A percentile compares a stretch with the other conserved stretches of the same genome.
These are phyloP conservation scores for Apiospora arundinis DNA, from an alignment of 2,329 filamentous ascomycete genomes.

Conservation along the genomic window DNA sequence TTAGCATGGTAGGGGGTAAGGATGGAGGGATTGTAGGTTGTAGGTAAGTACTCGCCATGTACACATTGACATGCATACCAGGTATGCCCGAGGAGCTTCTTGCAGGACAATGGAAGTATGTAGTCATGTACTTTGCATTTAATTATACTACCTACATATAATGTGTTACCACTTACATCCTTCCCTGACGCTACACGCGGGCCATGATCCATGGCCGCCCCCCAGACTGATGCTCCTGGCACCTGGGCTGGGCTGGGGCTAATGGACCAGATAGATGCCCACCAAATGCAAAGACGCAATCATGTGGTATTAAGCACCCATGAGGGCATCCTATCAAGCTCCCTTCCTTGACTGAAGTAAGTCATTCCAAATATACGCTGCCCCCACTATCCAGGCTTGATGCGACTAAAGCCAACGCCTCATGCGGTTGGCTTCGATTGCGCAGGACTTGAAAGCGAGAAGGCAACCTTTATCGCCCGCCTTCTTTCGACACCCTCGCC, in stretches of 20 bases:
- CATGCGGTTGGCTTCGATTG: constrained; percentile 14
- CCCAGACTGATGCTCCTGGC: not conserved
- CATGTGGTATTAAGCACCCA: not conserved
- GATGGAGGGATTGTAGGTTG: not conserved
- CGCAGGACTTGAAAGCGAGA: not conserved
- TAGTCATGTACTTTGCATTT: not conserved
- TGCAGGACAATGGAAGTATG: not conserved
- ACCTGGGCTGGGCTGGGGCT: not conserved
- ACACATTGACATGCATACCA: not conserved
- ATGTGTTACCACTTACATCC: not conserved
- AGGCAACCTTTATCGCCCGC: not conserved
- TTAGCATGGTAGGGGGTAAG: not conserved
- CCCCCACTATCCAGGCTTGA: constrained; percentile 1
- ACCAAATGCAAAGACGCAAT: not conserved
- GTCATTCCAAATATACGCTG: constrained; percentile 1
- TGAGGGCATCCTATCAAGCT: not conserved
- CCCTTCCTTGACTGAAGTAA: constrained; percentile 5
- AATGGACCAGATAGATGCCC: constrained; percentile 2
- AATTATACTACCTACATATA: not conserved
- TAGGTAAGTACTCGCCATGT: not conserved
- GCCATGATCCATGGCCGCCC: not conserved
- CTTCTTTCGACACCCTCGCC: not conserved
- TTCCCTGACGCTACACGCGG: not conserved
- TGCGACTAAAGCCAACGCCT: constrained; percentile 15
- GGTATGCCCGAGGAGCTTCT: not conserved